phyloP scores from a whole-genome alignment of 2,329 filamentous ascomycete species.

The Trichocomaceae sp. region DNA sequence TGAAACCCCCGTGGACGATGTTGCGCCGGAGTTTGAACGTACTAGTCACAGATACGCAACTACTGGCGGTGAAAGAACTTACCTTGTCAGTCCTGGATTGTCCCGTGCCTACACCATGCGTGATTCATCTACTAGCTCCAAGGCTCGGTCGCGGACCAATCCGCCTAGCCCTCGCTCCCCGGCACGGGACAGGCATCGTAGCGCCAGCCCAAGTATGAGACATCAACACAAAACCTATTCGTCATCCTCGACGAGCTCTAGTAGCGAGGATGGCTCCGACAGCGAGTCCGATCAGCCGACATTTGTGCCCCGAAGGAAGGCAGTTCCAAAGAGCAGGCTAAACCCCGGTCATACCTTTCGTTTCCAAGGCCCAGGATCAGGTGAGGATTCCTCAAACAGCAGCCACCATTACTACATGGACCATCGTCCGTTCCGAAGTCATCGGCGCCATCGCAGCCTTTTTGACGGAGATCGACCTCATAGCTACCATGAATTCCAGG shows the following conservation, averaged over 20 bases:
- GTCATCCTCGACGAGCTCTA: slow-evolving; percentile 33
- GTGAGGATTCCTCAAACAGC: slow-evolving; percentile 25
- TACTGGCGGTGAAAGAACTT: slow-evolving; percentile 51
- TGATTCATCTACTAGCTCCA: slow-evolving; percentile 39
- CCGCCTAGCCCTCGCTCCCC: slow-evolving; percentile 29
- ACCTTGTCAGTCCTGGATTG: slow-evolving; percentile 47
- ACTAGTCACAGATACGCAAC: slow-evolving; percentile 50
- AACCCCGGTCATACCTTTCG: slow-evolving; percentile 26
- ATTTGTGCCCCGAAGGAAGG: slow-evolving; percentile 32
- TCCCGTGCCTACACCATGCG: slow-evolving; percentile 50
- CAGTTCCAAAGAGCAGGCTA: slow-evolving; percentile 34
- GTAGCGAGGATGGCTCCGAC: slow-evolving; percentile 28
- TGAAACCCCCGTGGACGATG: slow-evolving; percentile 21
- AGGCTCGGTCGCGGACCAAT: slow-evolving; percentile 29
- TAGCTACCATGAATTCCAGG: slow-evolving; percentile 16
- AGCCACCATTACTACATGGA: slow-evolving; percentile 4
- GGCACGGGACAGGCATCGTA: slow-evolving; percentile 33
- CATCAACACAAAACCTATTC: slow-evolving; percentile 28
- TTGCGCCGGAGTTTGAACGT: slow-evolving; percentile 41
- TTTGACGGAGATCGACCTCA: slow-evolving; percentile 17
- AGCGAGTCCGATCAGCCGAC: slow-evolving; percentile 7
- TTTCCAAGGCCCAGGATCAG: slow-evolving; percentile 20
- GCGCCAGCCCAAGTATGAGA: slow-evolving; percentile 38
- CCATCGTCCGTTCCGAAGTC: slow-evolving; percentile 9
- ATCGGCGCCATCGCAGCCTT: slow-evolving; percentile 13